Base-by-base conservation (phyloP, 2,329 filamentous ascomycete species). In the Calonectria pseudoreteaudii region DNA sequence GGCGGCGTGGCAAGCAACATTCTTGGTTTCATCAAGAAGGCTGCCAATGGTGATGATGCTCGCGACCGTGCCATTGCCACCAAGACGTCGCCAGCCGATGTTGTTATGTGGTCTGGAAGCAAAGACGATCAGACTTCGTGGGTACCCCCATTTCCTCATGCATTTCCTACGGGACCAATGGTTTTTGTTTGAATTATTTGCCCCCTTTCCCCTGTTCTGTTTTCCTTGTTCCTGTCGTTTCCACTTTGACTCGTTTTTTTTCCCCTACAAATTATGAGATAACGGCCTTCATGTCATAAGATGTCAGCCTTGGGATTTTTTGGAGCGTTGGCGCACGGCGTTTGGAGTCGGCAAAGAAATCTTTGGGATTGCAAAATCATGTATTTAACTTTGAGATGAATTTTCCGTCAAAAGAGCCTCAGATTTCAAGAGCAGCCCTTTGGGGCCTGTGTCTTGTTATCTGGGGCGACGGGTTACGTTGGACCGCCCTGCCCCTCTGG, bases 101-200 rank as follows among this genome's bases (percentile, higher is more conserved):
- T 99, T 56, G 91, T 98, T 83, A 98, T 98, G 95, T 97, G 96
- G 92, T 98, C 95, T 69, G 97, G 97, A 71, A 98, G 95, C 87
- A 98, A 98, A 85, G 97, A 98, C 82, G 92, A 94, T 78, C 97
- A 99, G 86, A 99, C 96, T 81, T 96, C 94, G 93, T 95, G 88
- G 87, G 93, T 92, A 80, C 77, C 73, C 76, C 82, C 78, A 72
- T 75, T 82, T 78, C 72, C 75, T 77, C 75, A 77, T 75, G 65
- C 58, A 66, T 77, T 74, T 36, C 69, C 68, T 53, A 68, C 26
- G 66, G 73, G 72, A 6, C 76, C 72, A 26, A 72, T 73, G 74
- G 62, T 70, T 28, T 72, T 71, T 60, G 74, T 52, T 70, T 76
- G 67, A 75, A 65, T 73, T 64, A 23, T 23, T 47, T 8, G 20